Base-by-base conservation (phyloP, 2,329 filamentous ascomycete genomes). In the Aspergillus hiratsukae region DNA sequence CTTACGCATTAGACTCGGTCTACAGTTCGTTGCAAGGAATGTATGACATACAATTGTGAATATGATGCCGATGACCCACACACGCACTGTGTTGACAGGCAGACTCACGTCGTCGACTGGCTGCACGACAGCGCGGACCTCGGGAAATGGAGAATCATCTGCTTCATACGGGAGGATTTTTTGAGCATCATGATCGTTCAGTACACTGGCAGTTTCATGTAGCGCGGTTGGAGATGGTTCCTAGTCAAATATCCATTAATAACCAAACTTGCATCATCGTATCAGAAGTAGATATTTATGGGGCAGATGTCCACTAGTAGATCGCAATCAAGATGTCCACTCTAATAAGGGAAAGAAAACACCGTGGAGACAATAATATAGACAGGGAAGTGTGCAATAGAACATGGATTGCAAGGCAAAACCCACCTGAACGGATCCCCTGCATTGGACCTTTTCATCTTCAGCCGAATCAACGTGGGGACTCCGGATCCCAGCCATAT, bases 41-140 rank as follows among this genome's bases (percentile, higher is more conserved):
- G 21, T 11, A 8, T 25, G 21, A 62, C 71, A 49, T 64, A 74
- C 69, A 52, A 73, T 72, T 1, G 72, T 70, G 52, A 74, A 74
- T 2, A 72, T n/a, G 17, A 74, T 59, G 19, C 72, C 72, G 57
- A 74, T 74, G 19, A 65, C 61, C 72, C 72, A 74, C 70, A 73
- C 73, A 41, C 72, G 71, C 29, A 67, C 58, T 1, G 72, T 73
- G 41, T 71, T 72, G 5, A 71, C 60, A 7, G 71, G 71, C 14
- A 72, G 53, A 2, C 60, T 61, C 14, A 63, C 54, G 57, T 74
- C 70, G 57, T 74, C 65, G 29, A 66, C 63, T 1, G 72, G 69
- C 27, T 61, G 63, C 19, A 74, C 66, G 45, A 73, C 72, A 7
- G 72, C 72, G 51, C 72, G 72, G 29, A 74, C 72, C 58, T 74